These are phyloP conservation scores for Zygoascus bituminiphila DNA, from an alignment of 805 yeast genomes.

Conservation along the genomic window DNA sequence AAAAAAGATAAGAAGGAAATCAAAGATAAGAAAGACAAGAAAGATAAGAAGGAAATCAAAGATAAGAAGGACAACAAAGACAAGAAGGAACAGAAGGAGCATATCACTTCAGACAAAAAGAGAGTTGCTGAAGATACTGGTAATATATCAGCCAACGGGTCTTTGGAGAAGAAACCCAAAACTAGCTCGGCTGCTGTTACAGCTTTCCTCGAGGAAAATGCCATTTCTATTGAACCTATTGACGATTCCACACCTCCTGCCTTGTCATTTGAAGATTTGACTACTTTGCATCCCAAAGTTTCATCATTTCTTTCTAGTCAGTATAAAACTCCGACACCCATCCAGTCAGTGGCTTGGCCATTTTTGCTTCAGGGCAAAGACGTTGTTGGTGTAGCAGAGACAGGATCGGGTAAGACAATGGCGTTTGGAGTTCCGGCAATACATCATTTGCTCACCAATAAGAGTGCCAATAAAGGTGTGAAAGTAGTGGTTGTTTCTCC, in stretches of 20 bases:
- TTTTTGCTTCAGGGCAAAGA: conserved; percentile 68
- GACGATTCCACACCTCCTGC: conserved; percentile 48
- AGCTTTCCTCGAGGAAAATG: conserved; percentile 57
- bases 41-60: conserved; percentile 29
- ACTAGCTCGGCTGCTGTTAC: conserved; percentile 40
- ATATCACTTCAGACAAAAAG: conserved; percentile 8
- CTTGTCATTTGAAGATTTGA: conserved; percentile 55
- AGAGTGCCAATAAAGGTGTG: conserved; percentile 37
- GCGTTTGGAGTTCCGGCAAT: conserved; percentile 98
- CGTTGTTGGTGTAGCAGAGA: conserved; percentile 95
- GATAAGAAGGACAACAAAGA: conserved; percentile 19
- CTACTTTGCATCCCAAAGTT: conserved; percentile 29
- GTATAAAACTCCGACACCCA: conserved; percentile 90
- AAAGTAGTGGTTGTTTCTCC: conserved; percentile 87
- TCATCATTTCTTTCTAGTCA: conserved; percentile 36
- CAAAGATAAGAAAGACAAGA: conserved; percentile 22
- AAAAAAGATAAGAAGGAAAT: conserved; percentile 34
- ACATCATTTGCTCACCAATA: conserved; percentile 47
- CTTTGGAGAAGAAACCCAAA: not conserved
- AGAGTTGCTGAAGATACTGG: conserved; percentile 24
- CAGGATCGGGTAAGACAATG: conserved; percentile 96
- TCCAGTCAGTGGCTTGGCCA: conserved; percentile 95
- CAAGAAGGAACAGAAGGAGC: not conserved
- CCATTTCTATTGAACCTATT: conserved; percentile 73
- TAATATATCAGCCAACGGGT: conserved; percentile 10